Evolutionary conservation across 257 asterid species (phyloP), one percentile per base, ranked within the genome.

Genomic region (Nicotiana knightiana): DNA sequence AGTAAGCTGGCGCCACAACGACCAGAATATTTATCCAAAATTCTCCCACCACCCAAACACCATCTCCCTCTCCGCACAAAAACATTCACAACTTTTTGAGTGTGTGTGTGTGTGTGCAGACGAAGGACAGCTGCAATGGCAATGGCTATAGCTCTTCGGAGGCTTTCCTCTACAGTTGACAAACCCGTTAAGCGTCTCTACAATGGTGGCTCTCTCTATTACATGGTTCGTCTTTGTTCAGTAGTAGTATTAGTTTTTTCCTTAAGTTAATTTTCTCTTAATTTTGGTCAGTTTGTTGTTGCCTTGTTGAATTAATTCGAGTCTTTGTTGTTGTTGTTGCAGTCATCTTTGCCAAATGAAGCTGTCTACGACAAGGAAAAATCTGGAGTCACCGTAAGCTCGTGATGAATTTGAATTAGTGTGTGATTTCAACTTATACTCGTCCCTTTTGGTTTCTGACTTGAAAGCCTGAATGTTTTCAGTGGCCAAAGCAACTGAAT

Each of bases 401-500:
- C 58, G 2, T 70, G 58, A 43, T 70, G 77, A 21, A 70, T 21
- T 39, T 54, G 58, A 70, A 43, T 43, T 2, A 3, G 46, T 46
- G 78, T 24, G 59, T 71, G 46, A 21, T 12, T 0, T 71, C 21
- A 71, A 71, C 35, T 43, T 46, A 21, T 70, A 21, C 35, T 43
- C 3, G 12, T 37, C 9, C 7, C 8, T 28, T 71, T 46, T 21
- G 1, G 1, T 46, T 46, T 71, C 78, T 71, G 78, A 71, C 59
- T 21, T 71, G 59, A 43, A 70, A 70, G 4, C 3, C 6, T 70
- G 6, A 70, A 43, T 70, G 5, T 4, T 70, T 70, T 70, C 90
- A 93, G 98, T 95, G 97, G 98, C 89, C 90, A 51, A 93, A 91
- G 59, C 97, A 93, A 85, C 84, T 94, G 87, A 94, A 94, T 86